Conservation (phyloP, 1,139 yeast species). For the Yamadazyma oceani region DNA sequence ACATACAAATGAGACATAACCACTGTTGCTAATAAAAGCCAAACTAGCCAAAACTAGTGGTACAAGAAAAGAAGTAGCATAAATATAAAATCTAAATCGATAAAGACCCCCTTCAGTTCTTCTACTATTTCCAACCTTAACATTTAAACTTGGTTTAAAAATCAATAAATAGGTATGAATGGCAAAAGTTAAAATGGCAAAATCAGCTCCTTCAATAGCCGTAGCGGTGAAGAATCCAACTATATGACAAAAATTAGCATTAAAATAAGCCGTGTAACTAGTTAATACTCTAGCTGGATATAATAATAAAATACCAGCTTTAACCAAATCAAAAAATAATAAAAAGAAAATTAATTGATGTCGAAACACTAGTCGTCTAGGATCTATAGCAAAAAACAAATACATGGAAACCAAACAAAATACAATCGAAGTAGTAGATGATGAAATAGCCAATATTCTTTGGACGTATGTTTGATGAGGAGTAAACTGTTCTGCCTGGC, state of each 20-base stretch:
- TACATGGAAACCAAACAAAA: constrained; percentile 57
- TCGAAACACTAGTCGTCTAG: constrained; percentile 60
- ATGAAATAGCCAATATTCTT: constrained; percentile 46
- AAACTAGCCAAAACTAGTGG: constrained; percentile 73
- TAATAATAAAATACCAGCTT: constrained; percentile 67
- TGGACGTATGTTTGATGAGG: constrained; percentile 14
- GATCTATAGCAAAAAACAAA: constrained; percentile 60
- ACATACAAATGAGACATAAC: constrained; percentile 64
- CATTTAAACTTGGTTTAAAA: constrained; percentile 54
- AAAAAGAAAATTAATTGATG: constrained; percentile 72
- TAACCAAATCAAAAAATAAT: constrained; percentile 68
- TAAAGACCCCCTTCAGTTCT: constrained; percentile 75
- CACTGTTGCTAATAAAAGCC: constrained; percentile 58
- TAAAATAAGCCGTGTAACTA: constrained; percentile 49
- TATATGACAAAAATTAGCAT: constrained; percentile 61
- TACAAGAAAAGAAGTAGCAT: constrained; percentile 55
- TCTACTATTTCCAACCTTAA: constrained; percentile 38
- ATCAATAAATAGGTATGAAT: constrained; percentile 77
- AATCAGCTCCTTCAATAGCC: constrained; percentile 84
- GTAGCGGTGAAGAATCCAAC: constrained; percentile 85
- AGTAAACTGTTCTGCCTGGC: constrained; percentile 18
- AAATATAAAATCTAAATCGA: constrained; percentile 57
- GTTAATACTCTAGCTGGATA: constrained; percentile 67
- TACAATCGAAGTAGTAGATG: constrained; percentile 58
- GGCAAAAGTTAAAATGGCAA: constrained; percentile 82